Base-by-base conservation (phyloP, 805 yeast genomes). In the Metschnikowia amazonensis region DNA sequence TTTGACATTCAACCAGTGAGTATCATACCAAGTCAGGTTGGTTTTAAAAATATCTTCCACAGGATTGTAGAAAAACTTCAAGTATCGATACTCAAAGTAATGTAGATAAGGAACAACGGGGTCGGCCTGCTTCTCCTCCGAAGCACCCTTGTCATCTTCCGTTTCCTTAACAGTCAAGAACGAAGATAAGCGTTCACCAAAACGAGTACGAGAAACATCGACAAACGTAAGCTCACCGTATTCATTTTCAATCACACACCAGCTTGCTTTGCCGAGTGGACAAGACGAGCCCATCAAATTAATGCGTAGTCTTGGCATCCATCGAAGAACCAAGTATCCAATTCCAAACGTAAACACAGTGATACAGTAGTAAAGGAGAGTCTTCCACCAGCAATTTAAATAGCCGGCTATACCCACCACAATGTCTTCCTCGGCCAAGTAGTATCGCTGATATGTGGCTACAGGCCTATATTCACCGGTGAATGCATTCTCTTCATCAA, bases 321-420 rank as follows among this genome's bases (percentile, higher is more conserved):
- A 94, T 53, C 96, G 72, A 49, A 89, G 64, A 1, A 86, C 47
- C 35, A 94, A 66, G 56, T 82, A 92, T 1, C 82, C 81, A 2
- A 89, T 37, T 0, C 99, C 99, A 3, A 79, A 62, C 0, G 97
- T 80, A 2, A 66, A 25, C 0, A 78, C 42, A 49, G 89, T 83
- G 2, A 85, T 47, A 0, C 76, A 11, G 48, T 78, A 75, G 60
- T 83, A 89, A 0, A 76, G 13, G 0, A 67, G 32, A 4, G 65
- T 57, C 49, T 81, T 78, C 52, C 73, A 44, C 39, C 59, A 59
- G 10, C 82, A 77, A 13, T 82, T 78, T 44, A 65, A 65, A 63
- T 87, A 94, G 4, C 98, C 98, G 0, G 97, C 99, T 50, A 94
- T 86, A 50, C 96, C 97, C 48, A 94, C 79, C 10, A 92, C 92